A percentile compares a stretch with the other conserved stretches of the same genome.
Evolutionary conservation across 257 asterid species (phyloP).

Genomic region (Fraxinus pennsylvanica): DNA sequence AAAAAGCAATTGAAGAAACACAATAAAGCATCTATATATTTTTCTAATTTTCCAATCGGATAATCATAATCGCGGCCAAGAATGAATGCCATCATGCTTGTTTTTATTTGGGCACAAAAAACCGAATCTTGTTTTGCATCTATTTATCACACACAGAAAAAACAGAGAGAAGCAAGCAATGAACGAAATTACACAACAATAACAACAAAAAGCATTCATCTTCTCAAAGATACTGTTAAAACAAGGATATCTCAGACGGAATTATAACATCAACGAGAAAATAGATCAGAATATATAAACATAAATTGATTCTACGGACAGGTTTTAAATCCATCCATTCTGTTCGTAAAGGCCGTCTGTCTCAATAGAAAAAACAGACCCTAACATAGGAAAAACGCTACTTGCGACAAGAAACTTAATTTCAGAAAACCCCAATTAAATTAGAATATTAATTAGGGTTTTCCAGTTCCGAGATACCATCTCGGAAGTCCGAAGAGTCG

Average conservation of each 20-base stretch:
- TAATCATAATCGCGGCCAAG: background rate
- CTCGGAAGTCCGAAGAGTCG: background rate
- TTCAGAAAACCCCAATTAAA: background rate
- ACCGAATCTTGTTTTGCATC: background rate
- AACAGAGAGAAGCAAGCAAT: background rate
- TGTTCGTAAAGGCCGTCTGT: background rate
- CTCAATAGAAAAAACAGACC: background rate
- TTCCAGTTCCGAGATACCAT: background rate
- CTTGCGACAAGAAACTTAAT: background rate
- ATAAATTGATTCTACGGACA: background rate
- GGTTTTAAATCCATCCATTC: background rate
- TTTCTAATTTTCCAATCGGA: background rate
- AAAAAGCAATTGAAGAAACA: background rate
- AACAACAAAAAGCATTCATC: background rate
- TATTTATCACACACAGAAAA: background rate
- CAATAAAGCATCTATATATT: background rate
- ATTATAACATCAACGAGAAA: background rate
- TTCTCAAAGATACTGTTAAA: background rate
- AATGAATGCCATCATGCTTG: background rate
- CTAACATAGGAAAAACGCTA: background rate
- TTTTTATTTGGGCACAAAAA: background rate
- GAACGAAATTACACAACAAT: background rate
- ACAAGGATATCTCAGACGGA: background rate
- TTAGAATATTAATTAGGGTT: background rate
- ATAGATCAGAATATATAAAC: too few species aligned